phyloP scores from a whole-genome alignment of 179 eudicot species.

The Vitellaria paradoxa region DNA sequence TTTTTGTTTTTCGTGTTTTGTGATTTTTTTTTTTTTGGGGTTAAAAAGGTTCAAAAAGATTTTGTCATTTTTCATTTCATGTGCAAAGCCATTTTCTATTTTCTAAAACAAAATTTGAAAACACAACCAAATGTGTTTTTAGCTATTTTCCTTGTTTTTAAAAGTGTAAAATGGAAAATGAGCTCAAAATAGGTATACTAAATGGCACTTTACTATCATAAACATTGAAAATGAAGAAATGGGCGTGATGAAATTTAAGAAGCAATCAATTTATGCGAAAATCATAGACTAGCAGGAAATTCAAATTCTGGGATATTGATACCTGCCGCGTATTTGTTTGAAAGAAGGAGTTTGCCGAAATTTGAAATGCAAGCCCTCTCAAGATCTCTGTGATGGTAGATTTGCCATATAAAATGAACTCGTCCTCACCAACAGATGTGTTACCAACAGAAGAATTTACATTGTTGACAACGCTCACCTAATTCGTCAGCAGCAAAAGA shows the following conservation, averaged over 20 bases:
- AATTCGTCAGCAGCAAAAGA: conserved; percentile 1
- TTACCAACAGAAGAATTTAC: conserved; percentile 86
- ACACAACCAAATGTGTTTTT: no score
- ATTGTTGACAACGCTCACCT: conserved; percentile 94
- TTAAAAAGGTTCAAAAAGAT: no score
- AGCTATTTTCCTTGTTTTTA: no score
- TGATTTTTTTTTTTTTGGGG: no score
- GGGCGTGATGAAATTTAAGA: not conserved
- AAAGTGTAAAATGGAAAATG: no score
- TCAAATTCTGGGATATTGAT: conserved; percentile 2
- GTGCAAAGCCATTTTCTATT: no score
- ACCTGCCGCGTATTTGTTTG: conserved; percentile 97
- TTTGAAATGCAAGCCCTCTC: conserved; percentile 85
- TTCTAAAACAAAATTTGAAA: no score
- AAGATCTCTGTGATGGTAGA: conserved; percentile 71
- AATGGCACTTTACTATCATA: no score
- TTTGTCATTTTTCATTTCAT: no score
- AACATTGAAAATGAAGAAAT: conserved; percentile 2
- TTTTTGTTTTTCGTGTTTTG: no score
- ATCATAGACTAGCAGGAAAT: not conserved
- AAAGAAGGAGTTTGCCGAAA: conserved; percentile 97
- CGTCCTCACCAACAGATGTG: conserved; percentile 88
- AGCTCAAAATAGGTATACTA: no score
- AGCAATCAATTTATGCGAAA: not conserved
- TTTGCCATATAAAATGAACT: conserved; percentile 73